Percentiles rank a stretch among this genome's conserved stretches.
Evolutionary conservation across 2,329 filamentous ascomycete species (phyloP).

Genomic region (Colletotrichum tofieldiae): DNA sequence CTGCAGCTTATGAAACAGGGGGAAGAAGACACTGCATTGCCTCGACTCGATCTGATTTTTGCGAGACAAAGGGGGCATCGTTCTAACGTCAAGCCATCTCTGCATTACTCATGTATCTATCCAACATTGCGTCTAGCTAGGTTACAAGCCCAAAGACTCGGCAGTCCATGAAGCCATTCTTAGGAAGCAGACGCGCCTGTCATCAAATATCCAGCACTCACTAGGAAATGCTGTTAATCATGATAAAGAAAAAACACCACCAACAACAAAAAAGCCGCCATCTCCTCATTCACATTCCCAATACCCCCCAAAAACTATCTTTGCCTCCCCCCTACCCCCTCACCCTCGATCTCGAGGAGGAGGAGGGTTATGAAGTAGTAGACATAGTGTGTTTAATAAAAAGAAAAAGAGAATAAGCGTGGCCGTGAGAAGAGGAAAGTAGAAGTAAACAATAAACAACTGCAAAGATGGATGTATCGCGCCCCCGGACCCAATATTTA

Average conservation of each 20-base stretch:
- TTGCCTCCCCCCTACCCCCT: neutral
- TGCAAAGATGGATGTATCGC: constrained; percentile 14
- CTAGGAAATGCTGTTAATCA: constrained; percentile 19
- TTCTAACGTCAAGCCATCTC: constrained; percentile 38
- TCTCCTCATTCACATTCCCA: neutral
- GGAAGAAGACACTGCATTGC: neutral
- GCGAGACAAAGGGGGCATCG: neutral
- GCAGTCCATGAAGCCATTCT: constrained; percentile 23
- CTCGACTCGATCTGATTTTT: neutral
- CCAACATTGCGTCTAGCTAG: constrained; percentile 34
- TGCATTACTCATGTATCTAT: constrained; percentile 43
- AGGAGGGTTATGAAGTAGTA: neutral
- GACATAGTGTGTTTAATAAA: constrained; percentile 12
- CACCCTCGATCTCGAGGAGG: neutral
- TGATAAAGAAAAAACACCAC: constrained; percentile 16
- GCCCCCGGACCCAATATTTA: constrained; percentile 15
- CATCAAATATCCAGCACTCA: constrained; percentile 31
- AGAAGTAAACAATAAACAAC: constrained; percentile 16
- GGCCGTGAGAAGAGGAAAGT: constrained; percentile 14
- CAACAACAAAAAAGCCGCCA: neutral
- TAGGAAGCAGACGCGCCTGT: constrained; percentile 34
- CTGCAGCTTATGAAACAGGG: neutral
- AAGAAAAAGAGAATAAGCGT: constrained; percentile 4
- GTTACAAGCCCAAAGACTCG: constrained; percentile 5
- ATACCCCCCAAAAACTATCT: neutral